Evolutionary conservation across 257 asterid species (phyloP).

Genomic region (Eucommia ulmoides): DNA sequence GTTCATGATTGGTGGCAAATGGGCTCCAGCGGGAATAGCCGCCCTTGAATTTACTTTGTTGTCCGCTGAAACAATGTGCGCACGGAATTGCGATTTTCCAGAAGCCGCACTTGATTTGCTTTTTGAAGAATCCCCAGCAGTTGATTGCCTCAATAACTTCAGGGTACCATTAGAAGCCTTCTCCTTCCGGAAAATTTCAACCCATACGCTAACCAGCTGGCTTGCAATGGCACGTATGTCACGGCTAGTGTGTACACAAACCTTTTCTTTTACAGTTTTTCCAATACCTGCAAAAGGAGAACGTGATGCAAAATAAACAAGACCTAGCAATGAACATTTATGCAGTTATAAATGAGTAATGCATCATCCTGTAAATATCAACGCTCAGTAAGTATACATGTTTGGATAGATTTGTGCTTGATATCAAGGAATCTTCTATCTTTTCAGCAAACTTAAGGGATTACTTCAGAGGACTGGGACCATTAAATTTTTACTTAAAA

Average conservation of each 20-base stretch:
- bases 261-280: slow-evolving; percentile 92
- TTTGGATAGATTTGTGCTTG: too few relatives aligned
- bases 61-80: slow-evolving; percentile 23
- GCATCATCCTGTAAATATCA: too few relatives aligned
- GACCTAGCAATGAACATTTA: too few relatives aligned
- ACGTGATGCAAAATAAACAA: not conserved
- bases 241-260: slow-evolving; percentile 97
- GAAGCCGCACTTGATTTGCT: slow-evolving; percentile 32
- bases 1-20: slow-evolving; percentile 21
- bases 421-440: too few relatives aligned
- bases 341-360: too few relatives aligned
- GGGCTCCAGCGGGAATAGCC: slow-evolving; percentile 19
- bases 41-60: slow-evolving; percentile 26
- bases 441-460: not conserved
- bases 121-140: slow-evolving; percentile 33
- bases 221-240: slow-evolving; percentile 98
- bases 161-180: slow-evolving; percentile 69
- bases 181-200: slow-evolving; percentile 90
- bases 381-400: too few relatives aligned
- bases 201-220: slow-evolving; percentile 96
- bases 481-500: not conserved
- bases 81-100: slow-evolving; percentile 73
- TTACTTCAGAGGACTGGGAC: not conserved
- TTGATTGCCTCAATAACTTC: slow-evolving; percentile 44
- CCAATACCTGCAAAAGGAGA: slow-evolving; percentile 54